Base-by-base conservation (phyloP, 352 stramenopile species). In the Chrysophaeum taylorii region DNA sequence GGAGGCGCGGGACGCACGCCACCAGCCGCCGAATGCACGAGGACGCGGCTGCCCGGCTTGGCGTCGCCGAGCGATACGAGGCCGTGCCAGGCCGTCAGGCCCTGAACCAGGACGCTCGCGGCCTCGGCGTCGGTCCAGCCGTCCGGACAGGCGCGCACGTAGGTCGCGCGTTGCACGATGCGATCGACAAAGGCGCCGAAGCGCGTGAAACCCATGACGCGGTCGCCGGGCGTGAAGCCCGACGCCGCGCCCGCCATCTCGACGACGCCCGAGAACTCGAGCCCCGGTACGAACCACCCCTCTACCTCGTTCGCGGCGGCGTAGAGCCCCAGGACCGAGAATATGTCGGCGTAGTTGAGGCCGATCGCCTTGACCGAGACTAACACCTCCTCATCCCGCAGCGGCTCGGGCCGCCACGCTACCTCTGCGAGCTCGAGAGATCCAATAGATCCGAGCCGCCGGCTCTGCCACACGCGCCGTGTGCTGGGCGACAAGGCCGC, bases 281-380 rank as follows among this genome's bases (percentile, higher is more conserved):
- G 60, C 18, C 75, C 77, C 21, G 76, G 76, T 33, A 76, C 63
- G 68, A 81, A 77, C 21, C 35, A 37, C 18, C 39, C 50, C 23
- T 76, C 48, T n/a, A 70, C 39, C 43, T 23, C 38, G 60, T 78
- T 76, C 18, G 71, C 68, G 9, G 76, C 69, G 25, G 35, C 60
- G 68, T 80, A 81, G 23, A 75, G 67, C 25, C 78, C 78, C 1
- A 82, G 68, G 23, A 81, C 70, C 38, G 66, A 72, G 69, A 82
- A 82, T 38, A 82, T 69, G 68, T 82, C 77, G 15, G 70, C 77
- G 68, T 78, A 78, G 38, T 81, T 80, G 29, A 79, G 67, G 31
- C 73, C 72, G 4, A 82, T 75, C 1, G 75, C 73, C 70, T 60
- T 33, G 9, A 74, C 72, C 16, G 66, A 41, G 38, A 78, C 64